phyloP scores from a whole-genome alignment of 192 early-diverging fungal genomes.

The Coemansia sp. region DNA sequence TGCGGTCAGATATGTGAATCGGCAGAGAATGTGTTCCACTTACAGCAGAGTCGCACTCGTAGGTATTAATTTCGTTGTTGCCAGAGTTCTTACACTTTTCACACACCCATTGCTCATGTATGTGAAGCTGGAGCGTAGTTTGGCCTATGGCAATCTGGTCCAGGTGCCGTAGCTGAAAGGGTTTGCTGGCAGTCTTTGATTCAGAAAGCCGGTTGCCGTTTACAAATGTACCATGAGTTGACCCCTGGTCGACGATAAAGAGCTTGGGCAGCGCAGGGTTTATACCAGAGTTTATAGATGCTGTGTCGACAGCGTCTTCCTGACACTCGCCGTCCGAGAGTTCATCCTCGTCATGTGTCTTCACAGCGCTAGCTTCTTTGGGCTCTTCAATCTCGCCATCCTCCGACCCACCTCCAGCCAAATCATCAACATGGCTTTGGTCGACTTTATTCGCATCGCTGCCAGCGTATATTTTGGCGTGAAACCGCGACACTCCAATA shows the following conservation, averaged over 20 bases:
- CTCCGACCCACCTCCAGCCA: conserved; percentile 26
- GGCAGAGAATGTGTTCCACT: background rate
- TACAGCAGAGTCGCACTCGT: background rate
- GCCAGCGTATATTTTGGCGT: conserved; percentile 60
- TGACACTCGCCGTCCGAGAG: conserved; percentile 36
- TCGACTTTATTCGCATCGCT: conserved; percentile 23
- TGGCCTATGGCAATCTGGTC: conserved; percentile 64
- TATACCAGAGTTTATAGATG: background rate
- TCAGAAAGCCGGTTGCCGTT: conserved; percentile 68
- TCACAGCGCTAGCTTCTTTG: background rate
- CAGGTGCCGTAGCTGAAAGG: conserved; percentile 58
- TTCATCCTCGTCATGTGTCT: background rate
- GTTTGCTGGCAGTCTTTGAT: conserved; percentile 65
- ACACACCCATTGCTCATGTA: conserved; percentile 67
- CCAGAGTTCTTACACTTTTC: conserved; percentile 60
- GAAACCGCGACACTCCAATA: conserved; percentile 67
- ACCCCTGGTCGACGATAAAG: conserved; percentile 68
- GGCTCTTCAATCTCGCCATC: conserved; percentile 40
- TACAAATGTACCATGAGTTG: conserved; percentile 76
- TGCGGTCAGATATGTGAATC: background rate
- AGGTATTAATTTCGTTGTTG: conserved; percentile 52
- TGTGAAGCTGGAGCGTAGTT: conserved; percentile 65
- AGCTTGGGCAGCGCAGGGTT: conserved; percentile 14
- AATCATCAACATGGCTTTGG: background rate
- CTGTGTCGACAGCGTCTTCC: background rate